Percentiles rank a stretch among this genome's conserved stretches.
Conservation (phyloP, 768 basidiomycete genomes). For the Daedaleopsis nitida region DNA sequence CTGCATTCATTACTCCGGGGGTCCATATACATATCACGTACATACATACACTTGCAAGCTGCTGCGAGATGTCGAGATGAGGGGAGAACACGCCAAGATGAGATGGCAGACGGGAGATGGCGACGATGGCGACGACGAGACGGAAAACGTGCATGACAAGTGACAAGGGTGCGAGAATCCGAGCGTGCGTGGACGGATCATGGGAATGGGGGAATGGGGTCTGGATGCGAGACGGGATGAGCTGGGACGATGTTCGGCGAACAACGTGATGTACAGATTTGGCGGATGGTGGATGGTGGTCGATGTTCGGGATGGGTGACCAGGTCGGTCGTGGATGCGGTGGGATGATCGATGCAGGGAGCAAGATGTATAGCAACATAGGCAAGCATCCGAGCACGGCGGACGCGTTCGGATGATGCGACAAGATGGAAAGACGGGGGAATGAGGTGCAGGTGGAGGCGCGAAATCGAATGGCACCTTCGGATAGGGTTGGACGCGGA, state of each 20-base stretch:
- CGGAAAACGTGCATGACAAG: background rate
- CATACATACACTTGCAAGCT: background rate
- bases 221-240: background rate
- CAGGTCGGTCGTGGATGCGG: too few relatives aligned
- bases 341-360: too few relatives aligned
- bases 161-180: background rate
- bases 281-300: too few relatives aligned
- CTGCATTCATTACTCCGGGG: too few relatives aligned
- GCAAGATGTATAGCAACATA: too few relatives aligned
- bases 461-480: background rate
- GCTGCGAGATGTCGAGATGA: background rate
- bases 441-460: background rate
- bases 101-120: background rate
- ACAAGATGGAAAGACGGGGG: too few relatives aligned
- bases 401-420: too few relatives aligned
- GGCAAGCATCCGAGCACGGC: too few relatives aligned
- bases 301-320: too few relatives aligned
- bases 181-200: background rate
- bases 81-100: background rate
- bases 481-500: too few relatives aligned
- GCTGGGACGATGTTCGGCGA: too few relatives aligned
- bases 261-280: too few relatives aligned
- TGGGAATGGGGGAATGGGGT: background rate
- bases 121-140: background rate
- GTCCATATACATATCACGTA: slow-evolving; percentile 11